Percentiles rank a stretch among this genome's conserved stretches.
Conservation (phyloP, 1,284 basidiomycete species). For the Marasmius fiardii region DNA sequence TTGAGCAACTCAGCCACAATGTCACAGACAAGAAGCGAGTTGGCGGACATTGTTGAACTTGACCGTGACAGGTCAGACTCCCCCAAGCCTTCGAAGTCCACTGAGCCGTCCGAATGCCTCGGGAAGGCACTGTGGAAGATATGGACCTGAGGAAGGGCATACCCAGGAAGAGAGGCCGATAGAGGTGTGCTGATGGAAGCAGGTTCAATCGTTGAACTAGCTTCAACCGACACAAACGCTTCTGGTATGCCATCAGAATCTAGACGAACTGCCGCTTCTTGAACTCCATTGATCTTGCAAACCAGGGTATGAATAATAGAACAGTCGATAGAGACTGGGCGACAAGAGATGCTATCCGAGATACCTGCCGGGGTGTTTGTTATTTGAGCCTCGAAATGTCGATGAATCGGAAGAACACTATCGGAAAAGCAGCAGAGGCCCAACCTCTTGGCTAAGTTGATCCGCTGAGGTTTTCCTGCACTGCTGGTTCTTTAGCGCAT, state of each 20-base stretch:
- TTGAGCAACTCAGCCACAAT: slow-evolving; percentile 36
- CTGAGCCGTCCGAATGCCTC: slow-evolving; percentile 19
- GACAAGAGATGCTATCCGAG: slow-evolving; percentile 33
- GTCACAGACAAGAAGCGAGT: slow-evolving; percentile 33
- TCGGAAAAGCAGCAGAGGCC: slow-evolving; percentile 34
- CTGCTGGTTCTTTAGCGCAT: slow-evolving; percentile 10
- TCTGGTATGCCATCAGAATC: slow-evolving; percentile 29
- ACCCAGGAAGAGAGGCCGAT: slow-evolving; percentile 27
- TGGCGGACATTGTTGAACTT: slow-evolving; percentile 28
- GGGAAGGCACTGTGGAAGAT: slow-evolving; percentile 23
- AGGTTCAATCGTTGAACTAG: slow-evolving; percentile 16
- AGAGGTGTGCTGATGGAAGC: neutral
- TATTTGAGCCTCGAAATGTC: slow-evolving; percentile 37
- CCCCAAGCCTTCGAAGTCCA: slow-evolving; percentile 35
- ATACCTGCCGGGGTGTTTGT: slow-evolving; percentile 29
- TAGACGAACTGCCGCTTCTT: slow-evolving; percentile 41
- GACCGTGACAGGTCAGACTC: slow-evolving; percentile 22
- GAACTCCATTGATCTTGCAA: slow-evolving; percentile 36
- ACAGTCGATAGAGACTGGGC: slow-evolving; percentile 27
- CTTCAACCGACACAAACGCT: slow-evolving; percentile 28
- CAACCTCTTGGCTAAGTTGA: slow-evolving; percentile 37
- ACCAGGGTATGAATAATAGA: slow-evolving; percentile 41
- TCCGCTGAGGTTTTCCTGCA: slow-evolving; percentile 42
- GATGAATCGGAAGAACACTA: slow-evolving; percentile 26
- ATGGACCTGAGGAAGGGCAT: slow-evolving; percentile 34